These are phyloP conservation scores for Gossypium anomalum DNA, from an alignment of 345 rosid species.

Conservation along the genomic window DNA sequence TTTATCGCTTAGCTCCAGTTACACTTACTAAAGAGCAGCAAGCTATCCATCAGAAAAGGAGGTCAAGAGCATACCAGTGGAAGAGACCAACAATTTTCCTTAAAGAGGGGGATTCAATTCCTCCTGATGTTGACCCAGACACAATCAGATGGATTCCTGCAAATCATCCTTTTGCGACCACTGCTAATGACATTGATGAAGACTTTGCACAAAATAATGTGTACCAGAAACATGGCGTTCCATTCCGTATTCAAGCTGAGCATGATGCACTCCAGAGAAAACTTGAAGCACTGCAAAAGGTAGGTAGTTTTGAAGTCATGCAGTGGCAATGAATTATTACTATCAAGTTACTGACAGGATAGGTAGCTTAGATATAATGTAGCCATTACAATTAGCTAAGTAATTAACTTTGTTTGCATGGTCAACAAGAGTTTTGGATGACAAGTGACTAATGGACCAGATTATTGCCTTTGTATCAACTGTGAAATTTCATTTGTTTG, in stretches of 20 bases:
- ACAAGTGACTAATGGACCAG: no score
- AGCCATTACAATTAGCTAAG: no score
- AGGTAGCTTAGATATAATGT: no score
- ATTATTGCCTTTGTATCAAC: no score
- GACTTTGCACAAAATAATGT: constrained; percentile 88
- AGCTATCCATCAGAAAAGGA: constrained; percentile 75
- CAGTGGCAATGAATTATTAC: not conserved
- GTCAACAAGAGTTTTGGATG: no score
- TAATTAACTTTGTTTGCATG: no score
- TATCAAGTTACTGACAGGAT: not conserved
- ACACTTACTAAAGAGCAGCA: constrained; percentile 77
- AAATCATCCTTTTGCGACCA: constrained; percentile 96
- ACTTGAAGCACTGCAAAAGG: constrained; percentile 78
- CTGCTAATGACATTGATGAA: constrained; percentile 77
- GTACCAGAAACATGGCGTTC: constrained; percentile 89
- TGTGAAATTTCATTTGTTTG: no score
- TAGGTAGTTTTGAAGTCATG: constrained; percentile 23
- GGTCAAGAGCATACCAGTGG: constrained; percentile 97
- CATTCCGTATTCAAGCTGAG: constrained; percentile 85
- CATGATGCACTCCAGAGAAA: constrained; percentile 88
- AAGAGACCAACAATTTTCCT: constrained; percentile 84
- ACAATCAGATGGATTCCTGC: constrained; percentile 97
- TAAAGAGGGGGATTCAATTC: constrained; percentile 85
- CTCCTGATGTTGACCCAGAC: constrained; percentile 89
- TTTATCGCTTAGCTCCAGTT: constrained; percentile 74